Evolutionary conservation across 2,329 filamentous ascomycete species (phyloP), one percentile per base, ranked within the genome.

Genomic region (Cladosporium phlei): DNA sequence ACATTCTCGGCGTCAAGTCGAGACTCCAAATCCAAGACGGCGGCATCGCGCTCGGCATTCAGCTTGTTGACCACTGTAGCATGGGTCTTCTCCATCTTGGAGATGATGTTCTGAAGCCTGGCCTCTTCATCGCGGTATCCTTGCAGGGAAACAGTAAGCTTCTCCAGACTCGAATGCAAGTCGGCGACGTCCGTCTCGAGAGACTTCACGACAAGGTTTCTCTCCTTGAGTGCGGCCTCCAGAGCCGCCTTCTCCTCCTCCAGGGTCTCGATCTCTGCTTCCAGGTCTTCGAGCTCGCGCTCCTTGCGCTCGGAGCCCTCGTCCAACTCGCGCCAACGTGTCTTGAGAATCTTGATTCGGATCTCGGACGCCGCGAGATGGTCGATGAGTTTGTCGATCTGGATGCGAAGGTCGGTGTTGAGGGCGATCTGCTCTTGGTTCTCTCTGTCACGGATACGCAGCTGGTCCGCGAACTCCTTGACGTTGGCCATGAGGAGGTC

Each of bases 1-100:
- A 62, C 58, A n/a, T 53, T 59, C 55, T 71, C 67, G 7, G 53
- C 58, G 10, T 59, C 61, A 11, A 71, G 59, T 12, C 65, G 59
- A 9, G 54, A 55, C 44, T 72, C 59, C 2, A 73, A 59, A 2
- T 64, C 62, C 3, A 57, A 52, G 1, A 71, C 58, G 4, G 54
- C 60, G 12, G 60, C 58, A 5, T 63, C 61, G 47, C 70, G 65
- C 30, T 68, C 66, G 14, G 59, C 49, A 45, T 70, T 64, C 59
- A 73, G 65, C 33, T 65, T 59, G 3, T 51, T 56, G 11, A 74
- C 60, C 14, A 56, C 57, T 2, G 57, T 55, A 4, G 55, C 51
- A 46, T 72, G 66, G 22, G 69, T 63, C 10, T 62, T 50, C 52
- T 74, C 69, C 50, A 71, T 66, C 3, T 55, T 55, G 2, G 56